Conservation (phyloP, 78 protist species). For the Dictyostelium intermedium region DNA sequence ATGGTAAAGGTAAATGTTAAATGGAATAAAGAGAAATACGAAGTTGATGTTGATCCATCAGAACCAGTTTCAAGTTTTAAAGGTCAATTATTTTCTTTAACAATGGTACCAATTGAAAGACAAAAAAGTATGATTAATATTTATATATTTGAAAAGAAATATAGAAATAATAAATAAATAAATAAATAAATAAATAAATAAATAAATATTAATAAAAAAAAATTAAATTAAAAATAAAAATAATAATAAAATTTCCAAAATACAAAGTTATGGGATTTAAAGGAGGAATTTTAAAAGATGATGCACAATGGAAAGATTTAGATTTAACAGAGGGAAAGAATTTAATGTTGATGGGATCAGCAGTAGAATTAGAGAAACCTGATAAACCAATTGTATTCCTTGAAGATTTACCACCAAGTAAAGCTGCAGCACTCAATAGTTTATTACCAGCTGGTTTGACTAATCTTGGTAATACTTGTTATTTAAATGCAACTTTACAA, state of each 20-base stretch:
- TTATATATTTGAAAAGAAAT: no score
- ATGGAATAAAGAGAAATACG: conserved; percentile 89
- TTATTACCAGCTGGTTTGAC: conserved; percentile 60
- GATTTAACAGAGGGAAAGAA: conserved; percentile 76
- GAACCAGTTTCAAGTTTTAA: conserved; percentile 75
- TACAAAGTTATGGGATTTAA: conserved; percentile 81
- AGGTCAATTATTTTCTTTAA: conserved; percentile 81
- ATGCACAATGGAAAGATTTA: conserved; percentile 47
- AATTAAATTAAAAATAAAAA: no score
- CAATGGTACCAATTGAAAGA: conserved; percentile 90
- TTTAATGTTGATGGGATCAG: conserved; percentile 86
- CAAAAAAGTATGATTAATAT: conserved; percentile 87
- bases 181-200: no score
- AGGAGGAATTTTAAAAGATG: conserved; percentile 90
- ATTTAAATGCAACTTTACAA: conserved; percentile 72
- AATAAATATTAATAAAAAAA: no score
- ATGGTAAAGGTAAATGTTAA: conserved; percentile 86
- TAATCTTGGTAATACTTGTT: conserved; percentile 82
- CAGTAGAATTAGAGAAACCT: conserved; percentile 46
- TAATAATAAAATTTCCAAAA: background rate
- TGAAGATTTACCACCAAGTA: conserved; percentile 76
- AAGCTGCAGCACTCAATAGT: background rate
- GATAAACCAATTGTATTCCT: conserved; percentile 44
- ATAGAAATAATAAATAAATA: no score
- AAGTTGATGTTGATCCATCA: conserved; percentile 74